Conservation (phyloP, 306 rosid genomes). For the Glycine tomentella region DNA sequence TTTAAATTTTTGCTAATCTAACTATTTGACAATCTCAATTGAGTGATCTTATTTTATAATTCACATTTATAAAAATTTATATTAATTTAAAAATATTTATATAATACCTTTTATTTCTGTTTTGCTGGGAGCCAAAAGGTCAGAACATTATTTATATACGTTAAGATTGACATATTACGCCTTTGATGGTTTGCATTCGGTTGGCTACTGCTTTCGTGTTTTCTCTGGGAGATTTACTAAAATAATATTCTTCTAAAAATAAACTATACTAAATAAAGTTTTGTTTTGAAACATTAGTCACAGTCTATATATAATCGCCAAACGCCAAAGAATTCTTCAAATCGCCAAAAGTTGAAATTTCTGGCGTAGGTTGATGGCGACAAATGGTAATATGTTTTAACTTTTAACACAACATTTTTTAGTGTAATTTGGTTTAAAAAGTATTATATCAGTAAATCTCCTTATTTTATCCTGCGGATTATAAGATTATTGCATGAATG, state of each 20-base stretch:
- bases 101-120: neutral
- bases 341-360: neutral
- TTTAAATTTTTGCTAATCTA: too few species aligned
- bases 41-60: neutral
- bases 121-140: neutral
- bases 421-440: neutral
- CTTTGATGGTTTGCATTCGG: neutral
- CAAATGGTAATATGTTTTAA: too few species aligned
- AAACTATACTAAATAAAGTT: neutral
- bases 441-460: neutral
- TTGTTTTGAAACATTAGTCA: neutral
- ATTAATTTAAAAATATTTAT: neutral
- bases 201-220: neutral
- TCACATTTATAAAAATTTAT: neutral
- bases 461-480: neutral
- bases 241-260: neutral
- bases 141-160: neutral
- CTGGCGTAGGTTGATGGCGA: neutral
- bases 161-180: neutral
- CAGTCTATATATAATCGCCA: neutral
- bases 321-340: neutral
- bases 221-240: neutral
- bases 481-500: neutral
- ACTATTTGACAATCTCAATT: neutral
- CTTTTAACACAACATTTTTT: neutral